phyloP scores from a whole-genome alignment of 345 rosid genomes.

The Euphorbia lathyris region DNA sequence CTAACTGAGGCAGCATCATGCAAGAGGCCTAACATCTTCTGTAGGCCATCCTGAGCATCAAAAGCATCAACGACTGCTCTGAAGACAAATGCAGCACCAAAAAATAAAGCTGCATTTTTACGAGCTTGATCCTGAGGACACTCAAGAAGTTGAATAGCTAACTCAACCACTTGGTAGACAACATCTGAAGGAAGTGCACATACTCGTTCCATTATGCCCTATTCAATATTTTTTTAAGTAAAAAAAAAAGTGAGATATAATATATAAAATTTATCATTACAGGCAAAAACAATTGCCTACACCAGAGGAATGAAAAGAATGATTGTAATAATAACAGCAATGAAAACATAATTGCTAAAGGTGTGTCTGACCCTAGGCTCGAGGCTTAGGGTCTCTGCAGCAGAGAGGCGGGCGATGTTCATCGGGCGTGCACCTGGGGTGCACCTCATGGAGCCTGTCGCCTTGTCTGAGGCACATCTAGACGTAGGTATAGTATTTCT shows the following conservation, averaged over 20 bases:
- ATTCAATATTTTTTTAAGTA: constrained; percentile 12
- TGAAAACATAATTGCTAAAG: no score
- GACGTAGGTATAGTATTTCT: no score
- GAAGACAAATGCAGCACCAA: constrained; percentile 92
- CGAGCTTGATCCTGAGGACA: constrained; percentile 86
- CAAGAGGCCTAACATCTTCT: constrained; percentile 70
- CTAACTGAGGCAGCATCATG: constrained; percentile 87
- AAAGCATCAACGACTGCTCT: constrained; percentile 97
- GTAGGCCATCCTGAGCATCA: constrained; percentile 84
- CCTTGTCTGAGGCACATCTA: no score
- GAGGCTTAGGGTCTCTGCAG: no score
- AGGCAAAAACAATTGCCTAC: constrained; percentile 3
- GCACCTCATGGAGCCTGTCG: no score
- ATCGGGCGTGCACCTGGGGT: no score
- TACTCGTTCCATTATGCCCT: constrained; percentile 99
- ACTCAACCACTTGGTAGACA: constrained; percentile 76
- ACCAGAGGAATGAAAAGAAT: not conserved
- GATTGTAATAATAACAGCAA: not conserved
- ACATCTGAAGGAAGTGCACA: constrained; percentile 88
- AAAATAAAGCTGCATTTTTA: constrained; percentile 91
- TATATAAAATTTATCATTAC: not conserved
- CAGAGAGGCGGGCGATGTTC: no score
- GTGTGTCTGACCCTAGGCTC: no score
- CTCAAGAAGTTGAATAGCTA: constrained; percentile 84
- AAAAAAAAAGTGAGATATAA: constrained; percentile 9